Conservation (phyloP, 2,329 filamentous ascomycete species). For the Colletotrichum sp. region DNA sequence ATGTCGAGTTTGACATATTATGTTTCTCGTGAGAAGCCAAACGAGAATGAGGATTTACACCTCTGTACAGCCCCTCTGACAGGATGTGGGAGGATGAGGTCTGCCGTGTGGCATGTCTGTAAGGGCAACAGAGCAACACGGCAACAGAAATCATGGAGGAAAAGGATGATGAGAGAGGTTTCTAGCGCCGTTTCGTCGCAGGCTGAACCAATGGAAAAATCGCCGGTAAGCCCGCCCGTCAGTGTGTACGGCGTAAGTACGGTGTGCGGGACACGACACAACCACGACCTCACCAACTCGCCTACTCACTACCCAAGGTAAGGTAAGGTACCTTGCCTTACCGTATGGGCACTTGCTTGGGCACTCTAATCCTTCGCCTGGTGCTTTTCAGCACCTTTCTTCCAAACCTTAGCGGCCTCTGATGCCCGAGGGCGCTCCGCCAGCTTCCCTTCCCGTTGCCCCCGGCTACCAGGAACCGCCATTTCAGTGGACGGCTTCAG, state of each 20-base stretch:
- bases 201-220: conserved; percentile 6
- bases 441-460: neutral
- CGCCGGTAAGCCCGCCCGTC: neutral
- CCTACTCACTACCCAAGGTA: neutral
- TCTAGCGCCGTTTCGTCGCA: neutral
- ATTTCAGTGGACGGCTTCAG: neutral
- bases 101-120: neutral
- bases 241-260: neutral
- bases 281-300: neutral
- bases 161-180: neutral
- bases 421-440: conserved; percentile 1
- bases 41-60: neutral
- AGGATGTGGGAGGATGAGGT: neutral
- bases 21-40: neutral
- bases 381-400: neutral
- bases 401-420: neutral
- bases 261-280: neutral
- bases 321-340: neutral
- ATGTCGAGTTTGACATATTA: neutral
- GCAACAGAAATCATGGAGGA: neutral
- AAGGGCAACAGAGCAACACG: neutral
- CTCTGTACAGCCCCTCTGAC: neutral
- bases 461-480: neutral
- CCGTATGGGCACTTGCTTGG: neutral
- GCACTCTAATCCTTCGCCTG: neutral